phyloP scores from a whole-genome alignment of 495 filamentous ascomycete species.

The Echria macrotheca region DNA sequence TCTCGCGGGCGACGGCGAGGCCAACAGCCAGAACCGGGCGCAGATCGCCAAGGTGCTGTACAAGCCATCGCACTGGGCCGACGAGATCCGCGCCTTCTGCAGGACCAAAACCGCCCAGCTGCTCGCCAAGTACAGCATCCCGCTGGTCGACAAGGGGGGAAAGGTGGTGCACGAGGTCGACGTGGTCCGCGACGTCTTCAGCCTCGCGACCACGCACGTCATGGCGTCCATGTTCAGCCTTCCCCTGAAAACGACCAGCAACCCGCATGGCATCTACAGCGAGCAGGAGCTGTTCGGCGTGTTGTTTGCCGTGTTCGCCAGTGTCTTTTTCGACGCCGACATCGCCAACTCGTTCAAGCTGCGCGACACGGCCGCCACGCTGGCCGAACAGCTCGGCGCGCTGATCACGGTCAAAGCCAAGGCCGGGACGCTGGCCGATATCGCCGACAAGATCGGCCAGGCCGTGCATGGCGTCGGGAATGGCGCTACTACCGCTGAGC shows the following conservation, averaged over 20 bases:
- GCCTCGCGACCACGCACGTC: conserved; percentile 59
- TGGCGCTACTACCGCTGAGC: conserved; percentile 38
- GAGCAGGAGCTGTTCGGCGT: conserved; percentile 68
- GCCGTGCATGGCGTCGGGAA: conserved; percentile 16
- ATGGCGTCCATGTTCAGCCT: conserved; percentile 59
- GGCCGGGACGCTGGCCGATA: conserved; percentile 48
- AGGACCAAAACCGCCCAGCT: conserved; percentile 54
- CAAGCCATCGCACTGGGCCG: conserved; percentile 44
- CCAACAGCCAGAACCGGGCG: conserved; percentile 36
- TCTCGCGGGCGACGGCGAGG: conserved; percentile 46
- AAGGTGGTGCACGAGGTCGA: conserved; percentile 47
- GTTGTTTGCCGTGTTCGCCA: conserved; percentile 54
- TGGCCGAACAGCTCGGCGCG: conserved; percentile 56
- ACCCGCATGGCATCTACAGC: conserved; percentile 60
- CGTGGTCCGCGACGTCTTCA: conserved; percentile 62
- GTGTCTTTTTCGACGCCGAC: conserved; percentile 41
- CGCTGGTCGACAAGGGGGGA: conserved; percentile 33
- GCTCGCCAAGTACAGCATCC: conserved; percentile 55
- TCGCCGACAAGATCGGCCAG: conserved; percentile 33
- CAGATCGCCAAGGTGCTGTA: conserved; percentile 57
- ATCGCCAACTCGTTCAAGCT: conserved; percentile 44
- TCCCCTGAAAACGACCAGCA: conserved; percentile 60
- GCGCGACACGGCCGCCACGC: conserved; percentile 50
- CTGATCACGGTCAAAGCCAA: conserved; percentile 53
- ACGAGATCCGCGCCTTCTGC: conserved; percentile 52